phyloP scores from a whole-genome alignment of 306 rosid genomes.

The Cucumis hystrix region DNA sequence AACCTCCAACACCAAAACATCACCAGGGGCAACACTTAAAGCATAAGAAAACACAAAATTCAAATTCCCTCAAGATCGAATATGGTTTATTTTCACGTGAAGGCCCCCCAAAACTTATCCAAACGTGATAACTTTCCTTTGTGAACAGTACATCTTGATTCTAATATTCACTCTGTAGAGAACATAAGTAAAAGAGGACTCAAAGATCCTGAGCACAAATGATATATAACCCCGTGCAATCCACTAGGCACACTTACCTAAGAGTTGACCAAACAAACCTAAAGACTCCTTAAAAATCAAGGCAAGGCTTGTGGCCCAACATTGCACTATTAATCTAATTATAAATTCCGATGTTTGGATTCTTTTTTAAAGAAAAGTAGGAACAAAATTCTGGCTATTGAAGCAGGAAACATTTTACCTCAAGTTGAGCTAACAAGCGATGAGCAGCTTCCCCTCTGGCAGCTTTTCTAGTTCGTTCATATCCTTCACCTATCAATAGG shows the following conservation, averaged over 20 bases:
- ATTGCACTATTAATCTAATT: not conserved
- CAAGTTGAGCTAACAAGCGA: conserved; percentile 49
- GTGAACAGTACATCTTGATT: not conserved
- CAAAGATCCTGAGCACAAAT: not conserved
- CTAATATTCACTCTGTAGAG: not conserved
- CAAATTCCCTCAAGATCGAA: not conserved
- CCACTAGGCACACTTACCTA: not conserved
- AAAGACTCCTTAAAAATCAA: not conserved
- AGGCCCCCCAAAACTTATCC: not conserved
- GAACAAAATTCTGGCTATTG: not conserved
- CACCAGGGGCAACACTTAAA: no score
- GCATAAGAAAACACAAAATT: not conserved
- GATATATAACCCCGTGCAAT: not conserved
- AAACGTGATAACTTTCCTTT: not conserved
- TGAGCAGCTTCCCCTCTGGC: conserved; percentile 87
- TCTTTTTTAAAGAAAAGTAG: not conserved
- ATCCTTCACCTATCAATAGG: conserved; percentile 40
- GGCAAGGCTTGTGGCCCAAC: not conserved
- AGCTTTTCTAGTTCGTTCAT: conserved; percentile 32
- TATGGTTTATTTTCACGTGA: not conserved
- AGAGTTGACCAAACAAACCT: not conserved
- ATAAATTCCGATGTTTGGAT: not conserved
- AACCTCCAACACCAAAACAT: not conserved
- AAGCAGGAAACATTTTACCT: conserved; percentile 37
- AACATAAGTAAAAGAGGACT: not conserved